A percentile compares a stretch with the other conserved stretches of the same genome.
phyloP scores from a whole-genome alignment of 805 yeast genomes.

The Ogataea sp. region DNA sequence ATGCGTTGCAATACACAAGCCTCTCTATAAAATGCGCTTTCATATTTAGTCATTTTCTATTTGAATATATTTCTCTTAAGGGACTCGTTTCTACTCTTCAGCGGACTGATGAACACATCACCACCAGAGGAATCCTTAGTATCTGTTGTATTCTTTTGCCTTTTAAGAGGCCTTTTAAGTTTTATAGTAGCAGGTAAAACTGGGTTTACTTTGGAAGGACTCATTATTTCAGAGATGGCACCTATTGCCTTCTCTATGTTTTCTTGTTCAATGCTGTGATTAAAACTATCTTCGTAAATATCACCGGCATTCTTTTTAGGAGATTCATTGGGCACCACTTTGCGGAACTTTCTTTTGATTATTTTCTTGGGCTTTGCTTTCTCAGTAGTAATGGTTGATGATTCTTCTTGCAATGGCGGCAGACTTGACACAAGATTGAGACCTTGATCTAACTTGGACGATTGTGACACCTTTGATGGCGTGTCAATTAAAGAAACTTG shows the following conservation, averaged over 20 bases:
- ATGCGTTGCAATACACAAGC: too few species aligned
- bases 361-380: background rate
- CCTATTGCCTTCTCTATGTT: background rate
- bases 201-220: too few species aligned
- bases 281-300: conserved; percentile 4
- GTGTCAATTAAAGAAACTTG: background rate
- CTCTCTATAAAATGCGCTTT: too few species aligned
- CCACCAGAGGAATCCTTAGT: background rate
- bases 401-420: too few species aligned
- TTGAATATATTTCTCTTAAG: conserved; percentile 13
- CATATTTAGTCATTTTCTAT: background rate
- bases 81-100: conserved; percentile 13
- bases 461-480: background rate
- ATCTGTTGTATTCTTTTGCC: background rate
- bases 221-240: background rate
- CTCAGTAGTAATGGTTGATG: background rate
- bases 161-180: too few species aligned
- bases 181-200: too few species aligned
- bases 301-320: conserved; percentile 4
- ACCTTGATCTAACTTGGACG: conserved; percentile 4
- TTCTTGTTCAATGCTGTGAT: conserved; percentile 4
- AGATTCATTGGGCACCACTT: background rate
- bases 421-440: background rate
- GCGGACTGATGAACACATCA: conserved; percentile 9
- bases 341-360: background rate